Base-by-base conservation (phyloP, 2,329 filamentous ascomycete species). In the Phoma herbarum region DNA sequence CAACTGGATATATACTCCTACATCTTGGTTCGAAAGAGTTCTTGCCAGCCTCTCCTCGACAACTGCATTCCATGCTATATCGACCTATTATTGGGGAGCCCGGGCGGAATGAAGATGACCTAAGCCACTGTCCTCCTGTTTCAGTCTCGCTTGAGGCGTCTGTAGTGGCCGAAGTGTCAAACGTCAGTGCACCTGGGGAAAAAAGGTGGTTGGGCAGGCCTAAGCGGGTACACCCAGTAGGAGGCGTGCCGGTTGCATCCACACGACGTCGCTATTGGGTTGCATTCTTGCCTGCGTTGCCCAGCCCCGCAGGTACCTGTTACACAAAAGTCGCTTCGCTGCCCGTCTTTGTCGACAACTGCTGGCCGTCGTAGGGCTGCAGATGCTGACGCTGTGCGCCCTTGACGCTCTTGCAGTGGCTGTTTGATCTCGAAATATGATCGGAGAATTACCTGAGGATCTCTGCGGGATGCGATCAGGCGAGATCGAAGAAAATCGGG, bases 1-100 rank as follows among this genome's bases (percentile, higher is more conserved):
- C 66, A 63, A 68, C 67, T 70, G 68, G 73, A 77, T 75, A 77
- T 75, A 75, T 72, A 75, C 64, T 64, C 59, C 44, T 64, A 62
- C 57, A 64, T 66, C 56, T 59, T 57, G 61, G 46, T 64, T 56
- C 49, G 48, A 48, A 29, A 63, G 57, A 72, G 67, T 73, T 71
- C 69, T 57, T 71, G 55, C 74, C 73, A 73, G 67, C 74, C 74
- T 69, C 69, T 62, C 62, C 65, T 61, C 66, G 71, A 60, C 44
- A 61, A 62, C 49, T 60, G 57, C 73, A 76, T 77, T 75, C 73
- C 69, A 59, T 51, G 45, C 58, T 64, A 61, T 58, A 51, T 65
- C 55, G 56, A 65, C 57, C 74, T 75, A 76, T 69, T 68, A 68
- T 75, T 75, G 71, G 74, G 59, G 62, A 64, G 63, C 62, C 57